Percentiles rank a stretch among this genome's conserved stretches.
phyloP scores from a whole-genome alignment of 352 stramenopile species.

The Pilasporangium apinafurcum region DNA sequence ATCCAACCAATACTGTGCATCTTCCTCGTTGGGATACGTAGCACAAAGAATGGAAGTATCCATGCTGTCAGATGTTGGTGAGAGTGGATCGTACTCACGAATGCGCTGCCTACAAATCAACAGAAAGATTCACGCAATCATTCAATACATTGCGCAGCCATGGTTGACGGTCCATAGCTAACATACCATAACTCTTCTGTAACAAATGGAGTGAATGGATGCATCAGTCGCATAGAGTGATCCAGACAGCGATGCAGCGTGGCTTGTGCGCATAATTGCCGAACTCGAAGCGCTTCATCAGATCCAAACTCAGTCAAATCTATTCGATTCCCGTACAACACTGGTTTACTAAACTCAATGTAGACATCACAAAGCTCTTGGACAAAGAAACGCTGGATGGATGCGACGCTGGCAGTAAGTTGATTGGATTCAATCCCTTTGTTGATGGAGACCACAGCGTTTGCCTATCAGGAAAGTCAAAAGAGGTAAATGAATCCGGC shows the following conservation, averaged over 20 bases:
- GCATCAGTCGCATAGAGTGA: constrained; percentile 93
- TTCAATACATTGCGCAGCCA: not conserved
- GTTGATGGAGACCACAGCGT: constrained; percentile 54
- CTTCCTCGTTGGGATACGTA: constrained; percentile 80
- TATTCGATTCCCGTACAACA: constrained; percentile 72
- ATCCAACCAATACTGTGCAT: constrained; percentile 77
- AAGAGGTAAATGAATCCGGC: not conserved
- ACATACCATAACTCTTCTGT: constrained; percentile 98
- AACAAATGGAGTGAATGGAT: constrained; percentile 99
- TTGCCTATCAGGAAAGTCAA: constrained; percentile 21
- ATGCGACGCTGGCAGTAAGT: constrained; percentile 51
- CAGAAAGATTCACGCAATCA: not conserved
- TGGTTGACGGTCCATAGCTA: too few relatives aligned
- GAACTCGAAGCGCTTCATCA: constrained; percentile 47
- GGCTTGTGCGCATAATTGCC: constrained; percentile 82
- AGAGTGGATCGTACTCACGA: constrained; percentile 34
- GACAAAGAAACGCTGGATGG: constrained; percentile 81
- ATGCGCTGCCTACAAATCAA: constrained; percentile 41
- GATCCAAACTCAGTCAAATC: constrained; percentile 17
- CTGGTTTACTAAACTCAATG: constrained; percentile 83
- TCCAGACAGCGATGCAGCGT: constrained; percentile 94
- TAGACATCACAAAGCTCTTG: constrained; percentile 87
- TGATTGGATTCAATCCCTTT: constrained; percentile 63
- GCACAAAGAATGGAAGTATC: constrained; percentile 64
- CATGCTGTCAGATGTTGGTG: constrained; percentile 4